Conservation (phyloP, 768 basidiomycete genomes). For the Termitomyces sp. region DNA sequence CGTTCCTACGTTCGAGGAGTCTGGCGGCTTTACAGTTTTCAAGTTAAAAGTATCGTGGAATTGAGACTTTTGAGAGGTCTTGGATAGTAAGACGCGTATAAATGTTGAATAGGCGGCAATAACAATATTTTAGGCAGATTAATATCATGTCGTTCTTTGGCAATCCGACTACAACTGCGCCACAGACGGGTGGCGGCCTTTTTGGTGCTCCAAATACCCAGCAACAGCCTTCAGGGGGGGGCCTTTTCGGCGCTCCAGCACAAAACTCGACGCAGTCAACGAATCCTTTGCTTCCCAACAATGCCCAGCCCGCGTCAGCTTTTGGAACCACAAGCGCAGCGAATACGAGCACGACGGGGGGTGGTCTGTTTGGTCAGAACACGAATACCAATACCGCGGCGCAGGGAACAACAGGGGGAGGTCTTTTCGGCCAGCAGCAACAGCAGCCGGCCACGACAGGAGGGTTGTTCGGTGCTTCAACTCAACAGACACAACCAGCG, state of each 20-base stretch:
- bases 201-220: conserved; percentile 23
- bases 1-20: neutral
- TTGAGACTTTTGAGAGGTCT: neutral
- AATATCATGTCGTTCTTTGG: conserved; percentile 16
- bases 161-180: conserved; percentile 8
- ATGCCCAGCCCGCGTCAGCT: conserved; percentile 11
- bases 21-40: neutral
- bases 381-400: conserved; percentile 3
- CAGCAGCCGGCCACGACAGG: conserved; percentile 13
- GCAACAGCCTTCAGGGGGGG: conserved; percentile 18
- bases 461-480: conserved; percentile 20
- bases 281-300: conserved; percentile 4
- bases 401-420: conserved; percentile 13
- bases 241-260: conserved; percentile 21
- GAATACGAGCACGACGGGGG: conserved; percentile 9
- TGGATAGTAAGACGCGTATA: conserved; percentile 5
- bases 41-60: neutral
- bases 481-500: conserved; percentile 4
- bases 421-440: conserved; percentile 17
- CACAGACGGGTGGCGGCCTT: conserved; percentile 16
- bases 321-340: conserved; percentile 13
- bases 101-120: neutral
- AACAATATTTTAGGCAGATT: neutral
- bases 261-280: conserved; percentile 5
- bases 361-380: conserved; percentile 11